Evolutionary conservation across 2,329 filamentous ascomycete species (phyloP), one percentile per base, ranked within the genome.

Genomic region (Calonectria leucothoes): DNA sequence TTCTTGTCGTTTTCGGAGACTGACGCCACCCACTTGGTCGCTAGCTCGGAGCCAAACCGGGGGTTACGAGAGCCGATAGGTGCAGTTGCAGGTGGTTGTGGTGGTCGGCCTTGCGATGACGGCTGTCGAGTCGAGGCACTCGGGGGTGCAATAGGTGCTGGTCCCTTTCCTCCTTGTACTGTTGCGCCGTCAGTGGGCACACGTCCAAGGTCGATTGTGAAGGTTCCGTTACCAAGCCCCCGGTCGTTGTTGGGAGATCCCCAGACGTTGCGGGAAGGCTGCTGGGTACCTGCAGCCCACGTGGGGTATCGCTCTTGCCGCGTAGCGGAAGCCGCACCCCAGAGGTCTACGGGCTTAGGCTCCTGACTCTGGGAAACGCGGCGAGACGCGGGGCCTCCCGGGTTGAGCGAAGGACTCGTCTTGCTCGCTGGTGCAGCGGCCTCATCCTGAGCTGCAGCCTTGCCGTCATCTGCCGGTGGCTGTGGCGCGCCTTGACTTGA

Each of bases 191-290:
- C 84, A 23, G 75, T 33, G 45, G 76, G 72, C 3, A 88, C 82
- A 55, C 87, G 86, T 33, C 88, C 88, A 66, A 93, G 87, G 76
- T 92, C 91, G 15, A 91, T 88, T 70, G 90, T 91, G 79, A 96
- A 96, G 0, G 93, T 95, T 52, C 94, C 94, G 82, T 96, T 96
- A 4, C 94, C 94, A 25, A 96, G 91, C 14, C 91, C 92, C 68
- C 92, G 89, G 76, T 94, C 92, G 78, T 90, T 93, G 69, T 91
- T 91, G n/a, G 92, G 93, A 52, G 93, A 91, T 23, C 92, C 94
- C 94, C 94, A 96, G 23, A 95, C 93, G 80, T 93, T 94, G 61
- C 89, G 87, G 15, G 87, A 82, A 14, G 86, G 75, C 55, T 86
- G 84, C 61, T 88, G 88, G 45, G 84, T 81, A 25, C 82, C 81